Conservation (phyloP, 257 asterid genomes). For the Nicotiana attenuata region DNA sequence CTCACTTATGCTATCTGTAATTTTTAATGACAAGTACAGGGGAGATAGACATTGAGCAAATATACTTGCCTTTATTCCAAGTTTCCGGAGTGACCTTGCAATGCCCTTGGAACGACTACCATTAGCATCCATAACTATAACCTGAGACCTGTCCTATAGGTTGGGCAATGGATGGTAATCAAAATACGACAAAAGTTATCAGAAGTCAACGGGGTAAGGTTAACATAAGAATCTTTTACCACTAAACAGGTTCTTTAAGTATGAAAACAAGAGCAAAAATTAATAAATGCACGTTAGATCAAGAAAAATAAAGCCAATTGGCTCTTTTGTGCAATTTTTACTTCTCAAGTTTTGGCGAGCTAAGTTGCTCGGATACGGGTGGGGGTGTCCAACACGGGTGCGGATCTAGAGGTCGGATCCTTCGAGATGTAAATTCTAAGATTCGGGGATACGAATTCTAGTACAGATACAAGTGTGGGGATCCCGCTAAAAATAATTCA, state of each 20-base stretch:
- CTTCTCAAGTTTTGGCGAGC: neutral
- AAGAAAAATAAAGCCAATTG: neutral
- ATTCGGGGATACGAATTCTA: no score
- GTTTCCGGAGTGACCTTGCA: constrained; percentile 77
- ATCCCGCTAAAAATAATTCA: no score
- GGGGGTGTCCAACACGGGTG: no score
- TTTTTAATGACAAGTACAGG: neutral
- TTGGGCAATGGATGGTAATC: neutral
- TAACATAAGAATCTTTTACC: neutral
- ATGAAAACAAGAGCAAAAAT: constrained; percentile 1
- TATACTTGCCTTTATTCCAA: constrained; percentile 73
- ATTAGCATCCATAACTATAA: constrained; percentile 84
- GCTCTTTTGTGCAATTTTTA: neutral
- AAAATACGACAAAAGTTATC: neutral
- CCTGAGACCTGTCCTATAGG: constrained; percentile 71
- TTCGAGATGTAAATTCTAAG: no score
- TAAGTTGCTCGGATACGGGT: no score
- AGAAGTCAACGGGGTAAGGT: neutral
- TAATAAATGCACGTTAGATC: neutral
- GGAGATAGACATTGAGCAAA: constrained; percentile 3
- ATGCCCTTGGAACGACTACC: constrained; percentile 77
- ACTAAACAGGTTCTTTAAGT: neutral
- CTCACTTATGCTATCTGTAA: neutral
- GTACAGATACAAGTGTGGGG: no score
- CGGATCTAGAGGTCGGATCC: no score